Base-by-base conservation (phyloP, 1,284 basidiomycete genomes). In the Paramarasmius palmivorus region DNA sequence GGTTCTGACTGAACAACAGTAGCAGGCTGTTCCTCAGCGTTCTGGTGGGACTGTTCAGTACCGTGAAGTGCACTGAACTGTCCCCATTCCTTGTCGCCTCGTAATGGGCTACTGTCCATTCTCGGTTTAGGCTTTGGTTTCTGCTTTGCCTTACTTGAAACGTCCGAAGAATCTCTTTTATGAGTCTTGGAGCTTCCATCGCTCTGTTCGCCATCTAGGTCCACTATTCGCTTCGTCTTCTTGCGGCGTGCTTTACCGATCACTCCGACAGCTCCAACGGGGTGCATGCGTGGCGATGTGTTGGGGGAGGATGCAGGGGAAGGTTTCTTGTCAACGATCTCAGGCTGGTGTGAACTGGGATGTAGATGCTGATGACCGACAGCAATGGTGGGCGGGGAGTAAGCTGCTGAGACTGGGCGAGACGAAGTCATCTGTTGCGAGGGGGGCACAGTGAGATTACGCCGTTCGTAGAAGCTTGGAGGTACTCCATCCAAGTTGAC, bases 401-500 rank as follows among this genome's bases (percentile, higher is more conserved):
- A 68, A 4, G 79, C 75, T 3, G 75, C 73, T 6, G 79, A 72
- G 25, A 74, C 62, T 2, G 79, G 75, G 49, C 79, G 71, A n/a
- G 74, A 68, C 23, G 79, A 78, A 10, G 72, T 68, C 74, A 78
- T 77, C 64, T 84, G 81, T 53, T 80, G 75, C 23, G 76, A 66
- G 1, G 77, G 76, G 22, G 74, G 64, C 6, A 73, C 66, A 2
- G 74, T 71, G 44, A 90, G 72, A 57, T 78, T 80, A 53, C 85
- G 77, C 62, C 80, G 82, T 75, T 98, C 95, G 63, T 86, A 86
- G 71, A 88, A 92, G 6, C 84, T 83, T 4, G 91, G 86, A 5
- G 73, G 71, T 9, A 81, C 75, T 19, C 92, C 93, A 66, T 98
- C 95, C 35, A 98, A 67, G 19, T 74, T 67, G 35, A 95, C 78